Evolutionary conservation across 495 filamentous ascomycete genomes (phyloP), one percentile per base, ranked within the genome.

Genomic region (Aspergillus indologenus): DNA sequence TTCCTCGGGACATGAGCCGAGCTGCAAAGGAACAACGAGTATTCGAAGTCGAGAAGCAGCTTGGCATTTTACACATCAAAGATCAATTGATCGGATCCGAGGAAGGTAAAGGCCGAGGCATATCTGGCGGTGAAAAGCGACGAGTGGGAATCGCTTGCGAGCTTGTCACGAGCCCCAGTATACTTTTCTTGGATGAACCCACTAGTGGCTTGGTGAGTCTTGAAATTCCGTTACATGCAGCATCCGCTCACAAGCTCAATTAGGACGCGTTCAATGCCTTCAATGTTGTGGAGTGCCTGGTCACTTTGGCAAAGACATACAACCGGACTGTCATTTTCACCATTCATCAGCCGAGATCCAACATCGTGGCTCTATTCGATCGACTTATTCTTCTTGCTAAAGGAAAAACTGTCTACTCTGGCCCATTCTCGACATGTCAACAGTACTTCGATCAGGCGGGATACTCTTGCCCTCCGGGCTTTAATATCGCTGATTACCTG

Each of bases 321-420:
- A 92, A 96, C 68, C 83, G 94, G 48, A 98, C 94, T 0, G 90
- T 98, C 58, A 89, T 98, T 56, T 97, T 98, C 78, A 98, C 94
- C 5, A 98, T 98, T 61, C 94, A 98, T 72, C 94, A 98, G 62
- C 94, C 94, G n/a, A 83, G 96, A 58, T 98, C 94, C n/a, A 98
- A 98, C 65, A 98, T 98, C 63, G 94, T 98, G 26, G 94, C 94
- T n/a, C 81, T 98, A 29, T 98, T 98, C 65, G 95, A 98, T 69
- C 85, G 93, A 56, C 80, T 98, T 18, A 84, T 98, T 60, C 85
- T 98, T 18, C 79, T 98, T 34, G 94, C 94, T 8, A 86, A 90
- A 63, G 94, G 94, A 40, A 89, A 86, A 64, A 88, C 90, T 2
- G 93, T 98, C 8, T 98, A 95, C 66, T 97, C 93, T 2, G 94